Conservation (phyloP, 805 yeast genomes). For the Yamadazyma sp. region DNA sequence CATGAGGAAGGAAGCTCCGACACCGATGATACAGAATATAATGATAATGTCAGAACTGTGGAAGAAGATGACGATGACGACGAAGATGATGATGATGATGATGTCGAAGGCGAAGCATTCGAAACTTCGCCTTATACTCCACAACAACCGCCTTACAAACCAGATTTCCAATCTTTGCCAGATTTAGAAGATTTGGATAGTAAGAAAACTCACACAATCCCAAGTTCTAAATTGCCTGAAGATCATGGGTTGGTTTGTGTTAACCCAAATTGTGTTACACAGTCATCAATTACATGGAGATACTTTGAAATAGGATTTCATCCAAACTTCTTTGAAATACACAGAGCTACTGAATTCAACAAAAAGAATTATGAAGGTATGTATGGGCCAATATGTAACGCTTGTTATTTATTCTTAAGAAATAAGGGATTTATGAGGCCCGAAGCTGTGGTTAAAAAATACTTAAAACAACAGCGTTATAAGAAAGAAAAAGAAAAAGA, state of each 20-base stretch:
- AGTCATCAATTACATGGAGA: conserved; percentile 40
- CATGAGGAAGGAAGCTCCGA: conserved; percentile 36
- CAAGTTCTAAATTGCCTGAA: conserved; percentile 33
- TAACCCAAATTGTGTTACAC: conserved; percentile 39
- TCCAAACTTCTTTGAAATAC: conserved; percentile 35
- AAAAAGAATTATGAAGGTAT: conserved; percentile 42
- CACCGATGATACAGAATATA: conserved; percentile 41
- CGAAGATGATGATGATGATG: conserved; percentile 23
- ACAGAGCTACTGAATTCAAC: conserved; percentile 35
- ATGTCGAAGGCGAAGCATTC: conserved; percentile 20
- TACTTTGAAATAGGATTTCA: conserved; percentile 41
- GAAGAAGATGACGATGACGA: conserved; percentile 27
- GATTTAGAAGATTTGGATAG: conserved; percentile 44
- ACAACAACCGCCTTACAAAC: conserved; percentile 38
- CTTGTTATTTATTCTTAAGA: conserved; percentile 42
- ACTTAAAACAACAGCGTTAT: conserved; percentile 42
- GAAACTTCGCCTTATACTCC: conserved; percentile 40
- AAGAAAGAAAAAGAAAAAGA: conserved; percentile 32
- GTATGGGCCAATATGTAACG: conserved; percentile 47
- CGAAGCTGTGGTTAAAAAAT: conserved; percentile 43
- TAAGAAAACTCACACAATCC: conserved; percentile 41
- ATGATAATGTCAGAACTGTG: conserved; percentile 18
- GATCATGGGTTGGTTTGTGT: conserved; percentile 40
- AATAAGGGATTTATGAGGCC: conserved; percentile 46
- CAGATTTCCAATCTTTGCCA: conserved; percentile 36